These are phyloP conservation scores for Clitoria ternatea DNA, from an alignment of 306 rosid genomes.

Conservation along the genomic window DNA sequence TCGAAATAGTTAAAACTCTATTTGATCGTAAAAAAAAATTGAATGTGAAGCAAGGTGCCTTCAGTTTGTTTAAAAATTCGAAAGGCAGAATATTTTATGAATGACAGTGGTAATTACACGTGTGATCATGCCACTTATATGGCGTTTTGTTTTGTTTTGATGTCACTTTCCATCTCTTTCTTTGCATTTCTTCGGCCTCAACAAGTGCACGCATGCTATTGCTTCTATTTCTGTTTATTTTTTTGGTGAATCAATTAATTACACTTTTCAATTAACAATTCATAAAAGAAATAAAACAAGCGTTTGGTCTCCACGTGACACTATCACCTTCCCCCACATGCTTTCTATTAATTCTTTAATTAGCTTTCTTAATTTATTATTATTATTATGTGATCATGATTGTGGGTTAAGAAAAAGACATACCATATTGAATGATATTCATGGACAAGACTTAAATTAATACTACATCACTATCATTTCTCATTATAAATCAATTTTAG, in stretches of 20 bases:
- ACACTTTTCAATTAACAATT: not conserved
- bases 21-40: no score
- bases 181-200: not conserved
- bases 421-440: not conserved
- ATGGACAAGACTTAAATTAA: not conserved
- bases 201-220: constrained; percentile 1
- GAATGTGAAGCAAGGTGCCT: no score
- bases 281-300: not conserved
- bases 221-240: not conserved
- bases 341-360: not conserved
- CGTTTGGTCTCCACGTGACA: not conserved
- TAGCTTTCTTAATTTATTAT: not conserved
- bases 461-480: not conserved
- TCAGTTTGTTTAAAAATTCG: no score
- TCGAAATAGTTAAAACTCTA: no score
- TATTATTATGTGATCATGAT: not conserved
- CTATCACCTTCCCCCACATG: not conserved
- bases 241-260: not conserved
- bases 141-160: not conserved
- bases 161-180: constrained; percentile 4
- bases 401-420: not conserved
- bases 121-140: not conserved
- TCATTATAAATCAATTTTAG: not conserved
- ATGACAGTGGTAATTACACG: not conserved
- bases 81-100: no score